Base-by-base conservation (phyloP, 257 asterid genomes). In the Nyctanthes arbortristis region DNA sequence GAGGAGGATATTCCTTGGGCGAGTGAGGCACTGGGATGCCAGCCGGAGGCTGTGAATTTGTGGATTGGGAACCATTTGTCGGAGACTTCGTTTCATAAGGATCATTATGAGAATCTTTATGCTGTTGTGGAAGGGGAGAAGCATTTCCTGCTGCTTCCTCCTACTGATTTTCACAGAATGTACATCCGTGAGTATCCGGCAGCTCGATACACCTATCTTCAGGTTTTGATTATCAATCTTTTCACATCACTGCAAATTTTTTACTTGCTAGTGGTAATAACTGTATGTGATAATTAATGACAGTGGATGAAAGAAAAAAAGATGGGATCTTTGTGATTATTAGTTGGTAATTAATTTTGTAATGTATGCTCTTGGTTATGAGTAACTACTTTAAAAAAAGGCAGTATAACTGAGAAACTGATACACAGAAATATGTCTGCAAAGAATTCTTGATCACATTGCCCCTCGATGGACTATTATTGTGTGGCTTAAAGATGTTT, bases 121-220 rank as follows among this genome's bases (percentile, higher is more conserved):
- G 98, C 81, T 20, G 98, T 93, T 54, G 65, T 88, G 24, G 70
- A 80, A 4, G 98, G 98, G 34, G 98, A 88, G 75, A 93, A 93
- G 78, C 84, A 83, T 6, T 88, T 93, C 52, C 72, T 88, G 62
- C 77, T 93, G 65, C 88, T 93, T 61, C 98, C 98, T 1, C 98
- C 97, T 9, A 82, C 95, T 28, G 98, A 90, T 73, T 82, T 85
- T 71, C 98, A 93, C 65, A 82, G 98, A 81, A 93, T 90, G 97
- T 90, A 93, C 67, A 52, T 93, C 34, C 67, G 80, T 3, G 77
- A 85, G 4, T 88, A 90, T 74, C 98, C 92, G 0, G 89, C 94
- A 29, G 97, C 95, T 1, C 73, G 65, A 18, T 93, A 87, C 71
- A 66, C 20, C 65, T 87, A 82, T 69, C 80, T 83, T 3, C 60